Evolutionary conservation across 305 asterid genomes (phyloP), one percentile per base, ranked within the genome.

Genomic region (Fraxinus paxiana): DNA sequence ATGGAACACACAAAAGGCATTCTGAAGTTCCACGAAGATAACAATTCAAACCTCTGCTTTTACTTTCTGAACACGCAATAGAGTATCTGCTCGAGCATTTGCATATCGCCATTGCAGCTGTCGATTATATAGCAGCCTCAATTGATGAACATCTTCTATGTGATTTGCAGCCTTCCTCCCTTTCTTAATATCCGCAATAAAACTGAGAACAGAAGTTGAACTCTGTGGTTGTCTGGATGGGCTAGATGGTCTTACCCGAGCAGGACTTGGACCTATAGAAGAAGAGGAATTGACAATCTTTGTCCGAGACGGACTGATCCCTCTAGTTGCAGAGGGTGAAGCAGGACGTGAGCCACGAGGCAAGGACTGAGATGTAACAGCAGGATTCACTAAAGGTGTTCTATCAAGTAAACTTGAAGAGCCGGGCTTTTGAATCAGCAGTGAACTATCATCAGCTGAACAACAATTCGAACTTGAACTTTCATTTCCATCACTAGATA

Each of bases 91-190:
- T 73, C 80, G 86, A 24, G 97, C 97, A 92, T 89, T 93, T 24
- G 93, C 91, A 79, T 80, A 92, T 80, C 88, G 88, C 98, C 99
- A 96, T 76, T 96, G 99, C 87, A 96, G 83, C 31, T 92, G 91
- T 85, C 98, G 90, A 87, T 94, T 96, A 79, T 96, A 90, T 70
- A 90, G 82, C 78, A 96, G 82, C 86, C 97, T 85, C 83, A 96
- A 84, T 76, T 87, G 94, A 87, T 96, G 98, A 65, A 85, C 97
- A 84, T 94, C 99, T 81, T 94, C 98, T 48, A 92, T 86, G 84
- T 92, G 88, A 87, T 85, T 88, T 24, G 89, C 92, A 51, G 87
- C 89, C 85, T 92, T 92, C 87, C 88, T 91, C 73, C 97, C 96
- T 80, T 89, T 89, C 81, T 82, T 93, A 77, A 94, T 89, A 84